Evolutionary conservation across 345 rosid genomes (phyloP), one percentile per base, ranked within the genome.

Genomic region (Aegle marmelos): DNA sequence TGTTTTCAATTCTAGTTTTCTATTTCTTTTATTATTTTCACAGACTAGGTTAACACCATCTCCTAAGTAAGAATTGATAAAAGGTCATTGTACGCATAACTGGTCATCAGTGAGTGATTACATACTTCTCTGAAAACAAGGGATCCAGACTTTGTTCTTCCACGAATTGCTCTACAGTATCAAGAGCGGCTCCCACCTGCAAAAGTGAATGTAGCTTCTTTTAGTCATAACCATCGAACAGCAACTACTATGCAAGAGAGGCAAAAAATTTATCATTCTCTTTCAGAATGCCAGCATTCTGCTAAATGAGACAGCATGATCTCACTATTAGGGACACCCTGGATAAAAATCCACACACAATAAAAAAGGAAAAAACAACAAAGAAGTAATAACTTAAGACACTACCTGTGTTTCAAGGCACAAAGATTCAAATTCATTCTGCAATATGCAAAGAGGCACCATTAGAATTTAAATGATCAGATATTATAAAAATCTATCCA

Each of bases 131-230:
- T 34, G 93, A 76, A 79, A 76, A 88, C 62, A 95, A 82, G 61
- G 88, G 88, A 88, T 95, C 93, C 71, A 95, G 81, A 79, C 68
- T 65, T 80, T 88, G 90, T 84, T 95, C 98, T 85, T 93, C 97
- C 59, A 92, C 82, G 80, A 89, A 81, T 84, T 90, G 89, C 78
- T 93, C 96, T 72, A 92, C 83, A 53, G 83, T 82, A 87, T 90
- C 91, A 77, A 93, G 94, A 80, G 82, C 79, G 56, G 85, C 66
- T 79, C 92, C 94, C 69, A 90, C 94, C 98, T 95, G 80, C 53
- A 79, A 63, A 76, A 64, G 8, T 45, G 33, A 69, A 61, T 16
- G 9, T 58, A 62, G 45, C 39, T 36, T 34, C 50, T 45, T 11
- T 45, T 3, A 14, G 45, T 31, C 19, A 61, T 41, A 11, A 81